phyloP scores from a whole-genome alignment of 2,329 filamentous ascomycete species.

The Trichophyton benhamiae region DNA sequence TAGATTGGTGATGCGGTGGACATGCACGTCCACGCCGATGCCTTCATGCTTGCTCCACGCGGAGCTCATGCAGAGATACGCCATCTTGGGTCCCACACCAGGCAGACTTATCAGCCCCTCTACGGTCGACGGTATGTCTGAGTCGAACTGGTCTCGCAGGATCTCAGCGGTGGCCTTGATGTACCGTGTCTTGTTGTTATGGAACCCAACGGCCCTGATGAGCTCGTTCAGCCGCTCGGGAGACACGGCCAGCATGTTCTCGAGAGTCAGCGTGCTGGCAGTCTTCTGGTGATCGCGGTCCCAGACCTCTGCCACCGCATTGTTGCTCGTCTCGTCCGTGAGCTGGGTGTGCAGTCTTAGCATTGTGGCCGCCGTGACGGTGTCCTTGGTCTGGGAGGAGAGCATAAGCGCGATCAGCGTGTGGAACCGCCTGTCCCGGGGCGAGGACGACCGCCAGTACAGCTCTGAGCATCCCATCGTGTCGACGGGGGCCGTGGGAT shows the following conservation, averaged over 20 bases:
- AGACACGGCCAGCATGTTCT: constrained; percentile 62
- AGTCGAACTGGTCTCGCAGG: constrained; percentile 54
- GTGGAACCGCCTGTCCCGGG: constrained; percentile 60
- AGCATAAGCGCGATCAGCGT: constrained; percentile 83
- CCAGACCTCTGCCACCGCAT: constrained; percentile 5
- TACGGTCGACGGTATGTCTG: constrained; percentile 70
- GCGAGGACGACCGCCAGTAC: constrained; percentile 32
- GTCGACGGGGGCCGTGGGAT: constrained; percentile 67
- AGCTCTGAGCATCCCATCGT: constrained; percentile 78
- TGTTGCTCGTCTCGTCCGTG: constrained; percentile 22
- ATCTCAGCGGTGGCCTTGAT: constrained; percentile 65
- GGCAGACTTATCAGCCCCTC: constrained; percentile 64
- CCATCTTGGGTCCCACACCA: constrained; percentile 92
- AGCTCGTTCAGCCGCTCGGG: constrained; percentile 56
- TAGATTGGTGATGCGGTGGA: constrained; percentile 85
- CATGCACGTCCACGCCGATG: constrained; percentile 89
- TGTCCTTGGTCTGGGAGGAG: constrained; percentile 86
- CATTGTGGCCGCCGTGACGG: constrained; percentile 76
- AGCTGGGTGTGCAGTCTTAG: constrained; percentile 63
- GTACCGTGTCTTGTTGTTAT: constrained; percentile 84
- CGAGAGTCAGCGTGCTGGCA: constrained; percentile 51
- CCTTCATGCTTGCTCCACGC: constrained; percentile 59
- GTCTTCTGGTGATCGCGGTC: constrained; percentile 12
- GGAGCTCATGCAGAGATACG: constrained; percentile 70
- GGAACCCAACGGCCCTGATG: constrained; percentile 78